A percentile compares a stretch with the other conserved stretches of the same genome.
Conservation (phyloP, 768 basidiomycete species). For the Hygrocybe punicea region DNA sequence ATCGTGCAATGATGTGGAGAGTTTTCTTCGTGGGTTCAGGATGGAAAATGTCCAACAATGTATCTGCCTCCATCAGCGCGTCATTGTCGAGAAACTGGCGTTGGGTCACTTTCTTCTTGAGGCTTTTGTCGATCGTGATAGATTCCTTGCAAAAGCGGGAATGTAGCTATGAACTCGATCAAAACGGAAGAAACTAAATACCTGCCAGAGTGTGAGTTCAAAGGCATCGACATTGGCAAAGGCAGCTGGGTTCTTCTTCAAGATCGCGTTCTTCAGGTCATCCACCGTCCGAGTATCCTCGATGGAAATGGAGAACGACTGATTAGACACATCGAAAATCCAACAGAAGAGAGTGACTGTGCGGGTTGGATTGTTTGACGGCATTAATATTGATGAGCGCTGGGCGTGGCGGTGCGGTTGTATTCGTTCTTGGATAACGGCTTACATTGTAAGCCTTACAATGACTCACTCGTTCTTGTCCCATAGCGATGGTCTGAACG, state of each 20-base stretch:
- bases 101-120: too few relatives aligned
- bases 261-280: constrained; percentile 12
- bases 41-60: not conserved
- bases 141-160: constrained; percentile 8
- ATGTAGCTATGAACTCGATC: constrained; percentile 1
- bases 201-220: constrained; percentile 15
- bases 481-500: too few relatives aligned
- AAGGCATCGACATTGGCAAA: constrained; percentile 9
- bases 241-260: constrained; percentile 9
- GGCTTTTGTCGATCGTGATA: not conserved
- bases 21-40: constrained; percentile 1
- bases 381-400: too few relatives aligned
- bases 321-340: constrained; percentile 10
- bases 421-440: too few relatives aligned
- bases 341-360: constrained; percentile 17
- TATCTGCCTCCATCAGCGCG: constrained; percentile 6
- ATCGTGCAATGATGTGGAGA: constrained; percentile 16
- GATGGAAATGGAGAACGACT: constrained; percentile 14
- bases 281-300: constrained; percentile 11
- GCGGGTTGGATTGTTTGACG: too few relatives aligned
- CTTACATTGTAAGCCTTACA: too few relatives aligned
- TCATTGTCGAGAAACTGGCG: constrained; percentile 5
- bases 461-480: too few relatives aligned
- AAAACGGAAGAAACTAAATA: constrained; percentile 8
- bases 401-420: too few relatives aligned